These are phyloP conservation scores for Diaporthe helianthi DNA, from an alignment of 2,329 filamentous ascomycete species.

Conservation along the genomic window DNA sequence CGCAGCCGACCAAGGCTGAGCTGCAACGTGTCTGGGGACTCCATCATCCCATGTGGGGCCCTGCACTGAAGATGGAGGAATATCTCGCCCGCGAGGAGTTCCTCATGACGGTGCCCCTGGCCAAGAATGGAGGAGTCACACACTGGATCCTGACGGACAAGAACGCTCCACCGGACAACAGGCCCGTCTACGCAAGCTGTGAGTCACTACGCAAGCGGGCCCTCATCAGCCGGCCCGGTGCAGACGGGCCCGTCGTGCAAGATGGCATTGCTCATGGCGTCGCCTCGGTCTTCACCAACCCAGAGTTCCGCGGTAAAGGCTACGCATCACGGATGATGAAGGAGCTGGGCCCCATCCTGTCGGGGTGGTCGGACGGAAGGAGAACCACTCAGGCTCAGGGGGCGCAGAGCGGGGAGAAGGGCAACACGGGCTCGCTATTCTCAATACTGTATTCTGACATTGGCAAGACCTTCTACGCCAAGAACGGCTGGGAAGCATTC, in stretches of 20 bases:
- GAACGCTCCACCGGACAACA: slow-evolving; percentile 46
- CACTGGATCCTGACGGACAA: slow-evolving; percentile 69
- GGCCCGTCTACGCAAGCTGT: slow-evolving; percentile 67
- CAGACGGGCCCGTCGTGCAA: slow-evolving; percentile 45
- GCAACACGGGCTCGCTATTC: slow-evolving; percentile 60
- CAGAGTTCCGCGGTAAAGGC: slow-evolving; percentile 70
- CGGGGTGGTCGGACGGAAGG: slow-evolving; percentile 40
- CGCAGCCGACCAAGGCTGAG: slow-evolving; percentile 64
- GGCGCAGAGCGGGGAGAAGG: slow-evolving; percentile 38
- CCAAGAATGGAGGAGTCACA: slow-evolving; percentile 63
- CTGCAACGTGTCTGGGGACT: slow-evolving; percentile 60
- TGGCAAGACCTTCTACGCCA: slow-evolving; percentile 81
- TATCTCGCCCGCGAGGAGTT: slow-evolving; percentile 68
- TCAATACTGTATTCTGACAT: slow-evolving; percentile 88
- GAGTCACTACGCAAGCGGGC: slow-evolving; percentile 69
- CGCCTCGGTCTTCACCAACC: slow-evolving; percentile 79
- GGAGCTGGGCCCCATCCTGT: slow-evolving; percentile 62
- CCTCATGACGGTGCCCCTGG: slow-evolving; percentile 64
- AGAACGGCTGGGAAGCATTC: slow-evolving; percentile 78
- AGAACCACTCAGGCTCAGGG: slow-evolving; percentile 33
- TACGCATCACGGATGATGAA: slow-evolving; percentile 81
- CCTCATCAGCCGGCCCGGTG: slow-evolving; percentile 50
- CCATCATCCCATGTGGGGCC: slow-evolving; percentile 66
- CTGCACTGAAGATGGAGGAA: slow-evolving; percentile 57
- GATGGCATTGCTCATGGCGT: slow-evolving; percentile 76